A percentile compares a stretch with the other conserved stretches of the same genome.
phyloP scores from a whole-genome alignment of 1,139 yeast genomes.

The Yamadazyma buinensis region DNA sequence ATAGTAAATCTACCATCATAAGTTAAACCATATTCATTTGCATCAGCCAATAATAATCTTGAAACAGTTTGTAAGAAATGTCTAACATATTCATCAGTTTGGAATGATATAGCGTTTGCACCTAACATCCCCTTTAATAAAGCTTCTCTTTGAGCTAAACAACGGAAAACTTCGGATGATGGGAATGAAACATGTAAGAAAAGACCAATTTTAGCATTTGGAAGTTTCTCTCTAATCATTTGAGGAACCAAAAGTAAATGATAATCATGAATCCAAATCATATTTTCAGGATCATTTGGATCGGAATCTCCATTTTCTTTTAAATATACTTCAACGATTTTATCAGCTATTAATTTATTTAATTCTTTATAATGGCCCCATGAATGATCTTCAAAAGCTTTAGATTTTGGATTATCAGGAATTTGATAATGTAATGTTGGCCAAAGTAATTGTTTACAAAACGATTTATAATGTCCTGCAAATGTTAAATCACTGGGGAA shows the following conservation, averaged over 20 bases:
- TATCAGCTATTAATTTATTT: slow-evolving; percentile 79
- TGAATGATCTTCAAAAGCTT: slow-evolving; percentile 92
- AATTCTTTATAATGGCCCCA: slow-evolving; percentile 80
- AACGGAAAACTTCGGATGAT: slow-evolving; percentile 90
- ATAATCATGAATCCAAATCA: slow-evolving; percentile 92
- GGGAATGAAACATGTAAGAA: slow-evolving; percentile 95
- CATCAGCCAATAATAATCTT: slow-evolving; percentile 77
- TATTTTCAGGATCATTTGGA: slow-evolving; percentile 40
- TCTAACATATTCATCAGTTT: slow-evolving; percentile 87
- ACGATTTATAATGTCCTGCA: slow-evolving; percentile 85
- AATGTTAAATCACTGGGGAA: slow-evolving; percentile 74
- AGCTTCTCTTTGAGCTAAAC: slow-evolving; percentile 81
- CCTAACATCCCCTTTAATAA: slow-evolving; percentile 84
- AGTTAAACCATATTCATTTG: slow-evolving; percentile 68
- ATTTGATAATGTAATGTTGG: slow-evolving; percentile 95
- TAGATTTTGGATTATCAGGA: slow-evolving; percentile 91
- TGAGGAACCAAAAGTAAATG: slow-evolving; percentile 83
- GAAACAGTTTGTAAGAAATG: slow-evolving; percentile 92
- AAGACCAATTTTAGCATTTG: slow-evolving; percentile 85
- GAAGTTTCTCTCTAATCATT: slow-evolving; percentile 73
- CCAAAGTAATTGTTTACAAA: slow-evolving; percentile 93
- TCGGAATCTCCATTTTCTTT: slow-evolving; percentile 45
- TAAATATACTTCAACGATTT: slow-evolving; percentile 59
- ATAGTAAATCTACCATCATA: slow-evolving; percentile 64
- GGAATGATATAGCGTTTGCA: slow-evolving; percentile 84